Conservation (phyloP, 768 basidiomycete genomes). For the Candolleomyces eurysporus region DNA sequence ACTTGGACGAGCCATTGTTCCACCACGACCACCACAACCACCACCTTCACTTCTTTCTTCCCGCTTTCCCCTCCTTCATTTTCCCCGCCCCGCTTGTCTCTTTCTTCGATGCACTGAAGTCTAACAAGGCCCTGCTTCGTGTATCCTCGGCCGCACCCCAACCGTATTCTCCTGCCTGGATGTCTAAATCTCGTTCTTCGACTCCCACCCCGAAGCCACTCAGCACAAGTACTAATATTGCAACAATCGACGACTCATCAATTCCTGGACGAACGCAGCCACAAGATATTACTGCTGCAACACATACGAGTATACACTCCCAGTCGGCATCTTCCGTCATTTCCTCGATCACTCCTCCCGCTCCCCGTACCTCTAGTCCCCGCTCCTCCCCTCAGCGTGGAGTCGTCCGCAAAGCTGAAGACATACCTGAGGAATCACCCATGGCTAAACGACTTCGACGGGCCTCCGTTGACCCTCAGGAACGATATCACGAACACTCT, state of each 20-base stretch:
- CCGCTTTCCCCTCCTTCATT: slow-evolving; percentile 3
- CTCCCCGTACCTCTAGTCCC: slow-evolving; percentile 14
- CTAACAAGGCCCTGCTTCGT: slow-evolving; percentile 29
- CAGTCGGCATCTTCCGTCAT: neutral
- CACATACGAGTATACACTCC: slow-evolving; percentile 13
- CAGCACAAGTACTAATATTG: slow-evolving; percentile 30
- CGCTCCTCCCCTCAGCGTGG: slow-evolving; percentile 20
- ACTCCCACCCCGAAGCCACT: slow-evolving; percentile 42
- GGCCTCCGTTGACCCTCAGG: slow-evolving; percentile 27
- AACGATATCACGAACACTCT: slow-evolving; percentile 17
- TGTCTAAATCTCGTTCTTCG: slow-evolving; percentile 49
- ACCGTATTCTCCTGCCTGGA: slow-evolving; percentile 34
- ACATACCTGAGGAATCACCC: slow-evolving; percentile 20
- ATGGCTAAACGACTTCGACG: slow-evolving; percentile 46
- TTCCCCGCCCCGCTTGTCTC: slow-evolving; percentile 15
- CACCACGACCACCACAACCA: slow-evolving; percentile 17
- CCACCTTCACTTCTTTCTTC: slow-evolving; percentile 20
- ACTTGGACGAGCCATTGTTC: slow-evolving; percentile 12
- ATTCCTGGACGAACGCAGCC: slow-evolving; percentile 38
- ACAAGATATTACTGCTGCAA: slow-evolving; percentile 35
- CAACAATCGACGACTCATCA: slow-evolving; percentile 30
- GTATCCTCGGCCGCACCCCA: slow-evolving; percentile 28
- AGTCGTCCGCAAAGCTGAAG: slow-evolving; percentile 23
- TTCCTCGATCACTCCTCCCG: slow-evolving; percentile 22
- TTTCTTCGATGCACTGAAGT: slow-evolving; percentile 19